A percentile compares a stretch with the other conserved stretches of the same genome.
These are phyloP conservation scores for Chaetomium fimeti DNA, from an alignment of 495 filamentous ascomycete species.

Conservation along the genomic window DNA sequence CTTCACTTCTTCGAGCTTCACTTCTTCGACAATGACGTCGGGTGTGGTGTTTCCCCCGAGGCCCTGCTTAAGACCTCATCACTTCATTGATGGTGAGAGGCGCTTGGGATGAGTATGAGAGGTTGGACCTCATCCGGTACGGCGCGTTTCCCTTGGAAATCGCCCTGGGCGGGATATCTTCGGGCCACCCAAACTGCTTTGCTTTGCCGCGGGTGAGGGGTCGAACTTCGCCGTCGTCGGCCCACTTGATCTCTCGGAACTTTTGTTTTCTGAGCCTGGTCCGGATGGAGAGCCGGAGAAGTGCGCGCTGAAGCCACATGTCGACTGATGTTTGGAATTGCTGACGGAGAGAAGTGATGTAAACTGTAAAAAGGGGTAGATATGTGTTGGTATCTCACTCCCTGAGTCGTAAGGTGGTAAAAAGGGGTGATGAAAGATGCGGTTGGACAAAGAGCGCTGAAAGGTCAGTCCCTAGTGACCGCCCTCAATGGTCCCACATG, in stretches of 20 bases:
- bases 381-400: too few relatives aligned
- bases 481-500: too few relatives aligned
- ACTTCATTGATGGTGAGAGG: neutral
- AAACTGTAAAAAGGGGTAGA: neutral
- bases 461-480: too few relatives aligned
- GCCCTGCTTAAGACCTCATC: too few relatives aligned
- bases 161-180: constrained; percentile 1
- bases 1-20: too few relatives aligned
- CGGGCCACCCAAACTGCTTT: constrained; percentile 13
- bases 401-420: too few relatives aligned
- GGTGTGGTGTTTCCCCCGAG: too few relatives aligned
- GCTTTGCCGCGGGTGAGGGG: constrained; percentile 21
- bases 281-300: constrained; percentile 9
- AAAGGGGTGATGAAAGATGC: too few relatives aligned
- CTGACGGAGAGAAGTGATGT: neutral
- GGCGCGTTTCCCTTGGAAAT: neutral
- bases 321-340: neutral
- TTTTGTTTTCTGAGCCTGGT: constrained; percentile 5
- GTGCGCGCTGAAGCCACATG: constrained; percentile 16
- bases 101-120: constrained; percentile 22
- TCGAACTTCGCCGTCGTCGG: constrained; percentile 15
- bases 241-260: constrained; percentile 12
- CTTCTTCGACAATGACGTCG: too few relatives aligned
- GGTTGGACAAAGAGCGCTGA: too few relatives aligned
- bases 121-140: constrained; percentile 14